Conservation (phyloP, 2,329 filamentous ascomycete species). For the Arthrobotrys iridis region DNA sequence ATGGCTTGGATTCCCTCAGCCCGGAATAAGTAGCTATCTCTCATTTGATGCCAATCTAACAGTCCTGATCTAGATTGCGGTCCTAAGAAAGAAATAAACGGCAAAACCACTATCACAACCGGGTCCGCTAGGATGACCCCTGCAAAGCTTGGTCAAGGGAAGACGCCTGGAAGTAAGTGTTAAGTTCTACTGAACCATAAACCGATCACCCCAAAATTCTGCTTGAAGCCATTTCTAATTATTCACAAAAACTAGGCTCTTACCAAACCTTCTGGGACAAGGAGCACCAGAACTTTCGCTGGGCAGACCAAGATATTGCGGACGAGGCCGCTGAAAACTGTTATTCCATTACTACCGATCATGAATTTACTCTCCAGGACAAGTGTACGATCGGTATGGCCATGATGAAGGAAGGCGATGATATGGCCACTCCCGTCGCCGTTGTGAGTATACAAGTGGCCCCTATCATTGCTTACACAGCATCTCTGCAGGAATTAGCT, state of each 20-base stretch:
- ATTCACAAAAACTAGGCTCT: neutral
- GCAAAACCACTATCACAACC: too few relatives aligned
- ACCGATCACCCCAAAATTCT: neutral
- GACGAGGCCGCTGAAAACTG: neutral
- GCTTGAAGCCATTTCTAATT: too few relatives aligned
- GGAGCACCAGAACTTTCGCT: neutral
- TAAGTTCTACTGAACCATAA: neutral
- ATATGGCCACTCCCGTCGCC: neutral
- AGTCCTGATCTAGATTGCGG: neutral
- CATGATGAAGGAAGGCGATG: constrained; percentile 1
- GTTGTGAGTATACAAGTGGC: neutral
- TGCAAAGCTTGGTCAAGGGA: too few relatives aligned
- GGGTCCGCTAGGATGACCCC: too few relatives aligned
- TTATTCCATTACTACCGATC: constrained; percentile 8
- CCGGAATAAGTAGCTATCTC: neutral
- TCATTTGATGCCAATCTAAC: neutral
- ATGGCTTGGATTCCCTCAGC: too few relatives aligned
- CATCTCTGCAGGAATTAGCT: too few relatives aligned
- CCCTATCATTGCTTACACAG: neutral
- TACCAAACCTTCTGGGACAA: neutral
- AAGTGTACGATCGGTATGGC: neutral
- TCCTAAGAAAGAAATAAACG: neutral
- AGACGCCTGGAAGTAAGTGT: too few relatives aligned
- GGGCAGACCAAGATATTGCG: neutral
- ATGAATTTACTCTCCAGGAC: neutral